These are phyloP conservation scores for Halophytophthora polymorphica DNA, from an alignment of 352 stramenopile genomes.

Conservation along the genomic window DNA sequence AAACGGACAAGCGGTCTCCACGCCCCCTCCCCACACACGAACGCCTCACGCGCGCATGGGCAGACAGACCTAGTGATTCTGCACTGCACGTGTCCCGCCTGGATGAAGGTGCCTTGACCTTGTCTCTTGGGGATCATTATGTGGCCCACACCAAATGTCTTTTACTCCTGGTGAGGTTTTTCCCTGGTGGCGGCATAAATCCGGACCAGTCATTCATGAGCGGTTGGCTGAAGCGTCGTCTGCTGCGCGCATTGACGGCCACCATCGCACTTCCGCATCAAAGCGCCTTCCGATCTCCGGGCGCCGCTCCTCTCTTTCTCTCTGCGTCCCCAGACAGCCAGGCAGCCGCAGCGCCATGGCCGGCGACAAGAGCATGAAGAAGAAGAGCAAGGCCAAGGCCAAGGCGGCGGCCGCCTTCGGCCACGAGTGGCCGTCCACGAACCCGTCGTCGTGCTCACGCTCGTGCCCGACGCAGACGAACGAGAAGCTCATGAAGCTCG, in stretches of 20 bases:
- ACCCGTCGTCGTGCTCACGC: slow-evolving; percentile 72
- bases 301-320: slow-evolving; percentile 1
- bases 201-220: not conserved
- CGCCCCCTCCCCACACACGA: too few relatives aligned
- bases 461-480: slow-evolving; percentile 78
- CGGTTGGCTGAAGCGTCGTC: slow-evolving; percentile 23
- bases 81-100: too few relatives aligned
- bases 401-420: slow-evolving; percentile 19
- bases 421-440: slow-evolving; percentile 76
- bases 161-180: slow-evolving; percentile 27
- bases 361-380: slow-evolving; percentile 51
- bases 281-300: slow-evolving; percentile 3
- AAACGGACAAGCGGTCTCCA: too few relatives aligned
- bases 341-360: slow-evolving; percentile 24
- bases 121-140: too few relatives aligned
- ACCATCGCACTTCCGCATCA: slow-evolving; percentile 32
- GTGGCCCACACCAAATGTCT: too few relatives aligned
- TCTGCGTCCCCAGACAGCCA: slow-evolving; percentile 1
- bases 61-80: too few relatives aligned
- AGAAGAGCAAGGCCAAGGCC: slow-evolving; percentile 32
- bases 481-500: slow-evolving; percentile 86
- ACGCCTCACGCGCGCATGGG: too few relatives aligned
- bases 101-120: too few relatives aligned
- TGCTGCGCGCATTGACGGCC: slow-evolving; percentile 19
- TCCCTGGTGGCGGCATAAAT: not conserved